Conservation (phyloP, 805 yeast species). For the Ascoidea asiatica region DNA sequence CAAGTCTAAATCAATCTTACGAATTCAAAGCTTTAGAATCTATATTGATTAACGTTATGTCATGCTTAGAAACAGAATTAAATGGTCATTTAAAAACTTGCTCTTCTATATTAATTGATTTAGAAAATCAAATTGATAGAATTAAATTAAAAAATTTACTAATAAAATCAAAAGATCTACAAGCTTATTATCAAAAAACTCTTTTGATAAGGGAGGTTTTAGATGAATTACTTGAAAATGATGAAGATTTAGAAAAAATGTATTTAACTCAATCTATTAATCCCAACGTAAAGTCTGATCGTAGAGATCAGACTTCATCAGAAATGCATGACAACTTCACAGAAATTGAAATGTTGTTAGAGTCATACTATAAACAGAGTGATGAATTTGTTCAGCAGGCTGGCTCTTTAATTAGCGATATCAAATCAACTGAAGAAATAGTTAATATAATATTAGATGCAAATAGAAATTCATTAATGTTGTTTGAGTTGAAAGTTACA, state of each 20-base stretch:
- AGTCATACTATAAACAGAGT: conserved; percentile 78
- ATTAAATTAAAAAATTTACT: conserved; percentile 65
- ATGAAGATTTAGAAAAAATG: conserved; percentile 73
- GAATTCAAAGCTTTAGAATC: conserved; percentile 88
- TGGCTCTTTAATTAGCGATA: conserved; percentile 66
- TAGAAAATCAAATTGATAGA: conserved; percentile 74
- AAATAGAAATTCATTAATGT: conserved; percentile 85
- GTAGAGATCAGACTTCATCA: conserved; percentile 22
- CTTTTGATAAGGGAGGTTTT: conserved; percentile 68
- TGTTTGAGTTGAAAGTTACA: conserved; percentile 71
- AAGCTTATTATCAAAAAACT: conserved; percentile 77
- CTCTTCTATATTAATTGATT: conserved; percentile 55
- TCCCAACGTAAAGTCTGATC: conserved; percentile 45
- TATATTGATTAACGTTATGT: conserved; percentile 65
- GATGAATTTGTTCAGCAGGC: conserved; percentile 92
- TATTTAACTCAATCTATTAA: conserved; percentile 45
- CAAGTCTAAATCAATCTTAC: conserved; percentile 41
- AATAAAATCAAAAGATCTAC: conserved; percentile 72
- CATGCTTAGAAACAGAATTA: conserved; percentile 76
- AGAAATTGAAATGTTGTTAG: conserved; percentile 82
- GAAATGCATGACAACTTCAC: conserved; percentile 4
- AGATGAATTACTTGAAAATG: conserved; percentile 77
- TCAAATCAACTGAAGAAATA: conserved; percentile 87
- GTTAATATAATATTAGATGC: conserved; percentile 88
- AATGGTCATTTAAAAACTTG: conserved; percentile 70